Conservation (phyloP, 495 filamentous ascomycete species). For the Podospora pseudoanserina region DNA sequence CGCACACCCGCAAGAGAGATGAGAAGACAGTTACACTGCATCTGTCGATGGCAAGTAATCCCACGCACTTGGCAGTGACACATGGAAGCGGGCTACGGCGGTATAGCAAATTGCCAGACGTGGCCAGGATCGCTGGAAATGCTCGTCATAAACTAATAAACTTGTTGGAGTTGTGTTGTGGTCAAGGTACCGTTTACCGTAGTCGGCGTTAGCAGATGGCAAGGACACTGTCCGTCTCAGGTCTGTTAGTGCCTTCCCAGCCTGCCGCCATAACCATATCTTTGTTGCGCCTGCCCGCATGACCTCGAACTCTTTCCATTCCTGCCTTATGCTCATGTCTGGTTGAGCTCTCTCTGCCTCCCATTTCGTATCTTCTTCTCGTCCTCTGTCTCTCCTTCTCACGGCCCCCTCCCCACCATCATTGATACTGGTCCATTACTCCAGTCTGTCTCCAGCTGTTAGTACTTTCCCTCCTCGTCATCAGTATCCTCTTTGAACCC, state of each 20-base stretch:
- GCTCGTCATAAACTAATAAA: background rate
- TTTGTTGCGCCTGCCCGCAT: background rate
- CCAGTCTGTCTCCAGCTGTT: background rate
- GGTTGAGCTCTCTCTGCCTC: background rate
- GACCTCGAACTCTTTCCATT: background rate
- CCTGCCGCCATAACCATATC: background rate
- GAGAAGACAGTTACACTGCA: background rate
- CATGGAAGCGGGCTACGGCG: background rate
- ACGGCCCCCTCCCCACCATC: background rate
- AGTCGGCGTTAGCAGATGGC: background rate
- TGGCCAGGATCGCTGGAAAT: constrained; percentile 5
- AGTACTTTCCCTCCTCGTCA: background rate
- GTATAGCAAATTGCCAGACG: background rate
- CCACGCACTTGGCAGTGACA: constrained; percentile 8
- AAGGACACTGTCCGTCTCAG: background rate
- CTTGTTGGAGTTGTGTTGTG: too few relatives aligned
- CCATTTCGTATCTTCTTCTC: background rate
- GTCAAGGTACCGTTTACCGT: background rate
- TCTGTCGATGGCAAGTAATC: constrained; percentile 3
- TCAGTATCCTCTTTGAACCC: background rate
- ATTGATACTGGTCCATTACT: background rate
- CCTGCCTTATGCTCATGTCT: background rate
- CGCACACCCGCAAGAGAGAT: constrained; percentile 5
- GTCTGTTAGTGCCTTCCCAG: background rate
- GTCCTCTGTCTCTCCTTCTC: background rate